These are phyloP conservation scores for Chenopodium berlandieri DNA, from an alignment of 148 eudicot species.

Conservation along the genomic window DNA sequence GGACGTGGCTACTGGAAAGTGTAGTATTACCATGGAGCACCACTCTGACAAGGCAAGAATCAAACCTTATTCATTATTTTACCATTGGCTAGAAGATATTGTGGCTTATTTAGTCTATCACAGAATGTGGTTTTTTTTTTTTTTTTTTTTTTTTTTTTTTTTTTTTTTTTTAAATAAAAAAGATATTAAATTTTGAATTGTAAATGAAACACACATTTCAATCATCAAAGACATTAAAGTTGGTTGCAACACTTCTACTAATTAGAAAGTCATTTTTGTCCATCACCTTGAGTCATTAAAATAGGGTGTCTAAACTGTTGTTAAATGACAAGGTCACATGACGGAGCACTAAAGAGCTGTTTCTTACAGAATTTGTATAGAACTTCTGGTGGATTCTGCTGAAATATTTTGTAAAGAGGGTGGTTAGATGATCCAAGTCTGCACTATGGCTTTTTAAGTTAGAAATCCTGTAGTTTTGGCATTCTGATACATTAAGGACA, in stretches of 20 bases:
- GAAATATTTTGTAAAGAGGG: neutral
- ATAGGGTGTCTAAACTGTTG: neutral
- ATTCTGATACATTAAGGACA: neutral
- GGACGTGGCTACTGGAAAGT: conserved; percentile 81
- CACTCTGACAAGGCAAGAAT: conserved; percentile 82
- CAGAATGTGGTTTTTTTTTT: neutral
- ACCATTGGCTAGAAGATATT: conserved; percentile 3
- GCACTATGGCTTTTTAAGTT: neutral
- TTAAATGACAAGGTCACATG: neutral
- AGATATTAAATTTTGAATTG: neutral
- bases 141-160: too few relatives aligned
- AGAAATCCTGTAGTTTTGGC: too few relatives aligned
- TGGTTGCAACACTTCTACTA: neutral
- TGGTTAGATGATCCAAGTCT: neutral
- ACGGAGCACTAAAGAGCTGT: neutral
- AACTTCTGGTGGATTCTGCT: neutral
- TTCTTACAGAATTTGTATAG: neutral
- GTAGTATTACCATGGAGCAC: conserved; percentile 81
- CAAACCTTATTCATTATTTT: conserved; percentile 5
- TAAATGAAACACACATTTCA: neutral
- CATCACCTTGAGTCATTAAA: neutral
- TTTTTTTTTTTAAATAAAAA: too few relatives aligned
- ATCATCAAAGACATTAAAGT: neutral
- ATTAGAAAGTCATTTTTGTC: neutral
- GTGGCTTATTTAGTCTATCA: neutral